Evolutionary conservation across 2,329 filamentous ascomycete species (phyloP), one percentile per base, ranked within the genome.

Genomic region (Pseudopithomyces chartarum): DNA sequence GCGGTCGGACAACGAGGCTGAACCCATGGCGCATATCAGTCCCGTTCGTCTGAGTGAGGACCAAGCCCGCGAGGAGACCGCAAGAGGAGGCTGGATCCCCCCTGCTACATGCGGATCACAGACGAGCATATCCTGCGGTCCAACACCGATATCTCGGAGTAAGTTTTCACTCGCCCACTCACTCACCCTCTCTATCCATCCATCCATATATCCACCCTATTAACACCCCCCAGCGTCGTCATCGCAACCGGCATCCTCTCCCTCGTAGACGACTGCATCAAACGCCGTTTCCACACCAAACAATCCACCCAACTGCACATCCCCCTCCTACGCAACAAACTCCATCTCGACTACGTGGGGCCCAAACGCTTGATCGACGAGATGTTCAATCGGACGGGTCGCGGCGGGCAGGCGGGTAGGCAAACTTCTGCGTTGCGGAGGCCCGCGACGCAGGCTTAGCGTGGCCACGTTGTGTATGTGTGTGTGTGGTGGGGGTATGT

Each of bases 251-350:
- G 94, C 22, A 84, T 98, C 64, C 87, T 96, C 66, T 87, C 90
- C 7, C 85, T 98, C 43, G 89, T 96, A 50, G 94, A 98, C 71
- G 92, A 98, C 78, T 91, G 88, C 79, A 97, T 98, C 80, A 90
- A 91, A 76, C 84, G 86, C 59, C 86, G 85, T 56, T 95, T 91
- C 86, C 87, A 85, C 65, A 78, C 80, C 40, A 84, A 83, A 65
- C 79, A 80, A 55, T 76, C 76, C 54, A 81, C 81, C 15, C 79
- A 80, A 50, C 73, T 86, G 66, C 78, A 80, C 32, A 79, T 85
- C 20, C 84, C 85, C 8, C 73, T 81, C 53, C 74, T 80, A 7
- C 79, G 80, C 60, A 80, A 73, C 59, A 82, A 82, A 44, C 78
- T 83, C 70, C 83, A 85, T 50, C 78, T 88, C 71, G 86, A 89